Conservation (phyloP, 1,139 yeast species). For the Magnusiomyces tetraspermus region DNA sequence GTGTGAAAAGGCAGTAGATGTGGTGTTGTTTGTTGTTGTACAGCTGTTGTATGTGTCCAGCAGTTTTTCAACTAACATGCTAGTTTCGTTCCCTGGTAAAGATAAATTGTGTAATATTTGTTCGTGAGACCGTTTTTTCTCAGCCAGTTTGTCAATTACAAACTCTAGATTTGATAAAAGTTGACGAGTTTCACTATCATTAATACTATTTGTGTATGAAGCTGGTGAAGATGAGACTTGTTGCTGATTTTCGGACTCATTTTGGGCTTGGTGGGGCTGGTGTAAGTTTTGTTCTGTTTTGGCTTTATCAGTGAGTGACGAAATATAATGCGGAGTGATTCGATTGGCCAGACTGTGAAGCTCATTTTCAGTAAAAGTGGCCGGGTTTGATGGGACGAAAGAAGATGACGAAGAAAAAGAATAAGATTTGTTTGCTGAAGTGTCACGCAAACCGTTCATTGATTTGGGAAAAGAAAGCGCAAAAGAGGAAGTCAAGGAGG, state of each 20-base stretch:
- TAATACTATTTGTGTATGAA: not conserved
- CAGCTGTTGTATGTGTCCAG: not conserved
- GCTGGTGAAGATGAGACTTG: not conserved
- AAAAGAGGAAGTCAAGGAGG: not conserved
- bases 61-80: not conserved
- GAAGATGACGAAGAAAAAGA: too few relatives aligned
- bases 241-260: not conserved
- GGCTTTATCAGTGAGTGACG: too few relatives aligned
- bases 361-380: too few relatives aligned
- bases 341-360: too few relatives aligned
- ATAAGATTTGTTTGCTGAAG: not conserved
- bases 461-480: not conserved
- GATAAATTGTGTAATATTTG: not conserved
- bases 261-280: too few relatives aligned
- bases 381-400: too few relatives aligned
- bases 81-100: not conserved
- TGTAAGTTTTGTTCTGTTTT: too few relatives aligned
- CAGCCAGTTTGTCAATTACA: not conserved
- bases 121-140: not conserved
- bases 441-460: not conserved
- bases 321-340: too few relatives aligned
- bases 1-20: too few relatives aligned
- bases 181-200: not conserved
- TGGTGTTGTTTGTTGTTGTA: not conserved
- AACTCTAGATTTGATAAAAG: not conserved